Evolutionary conservation across 179 eudicot species (phyloP).

Genomic region (Corrigiola litoralis): DNA sequence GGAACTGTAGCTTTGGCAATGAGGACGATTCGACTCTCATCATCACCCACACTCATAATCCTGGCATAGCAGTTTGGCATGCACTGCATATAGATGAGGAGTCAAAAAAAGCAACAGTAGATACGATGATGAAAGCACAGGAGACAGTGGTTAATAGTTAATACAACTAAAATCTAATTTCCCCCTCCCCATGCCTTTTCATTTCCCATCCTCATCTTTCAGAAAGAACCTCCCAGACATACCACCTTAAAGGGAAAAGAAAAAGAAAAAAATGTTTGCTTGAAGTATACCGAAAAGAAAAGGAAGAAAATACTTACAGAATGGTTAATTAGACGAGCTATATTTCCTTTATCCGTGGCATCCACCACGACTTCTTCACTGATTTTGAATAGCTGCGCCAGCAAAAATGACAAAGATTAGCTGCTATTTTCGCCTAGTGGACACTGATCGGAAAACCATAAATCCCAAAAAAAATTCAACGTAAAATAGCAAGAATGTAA

Average conservation of each 20-base stretch:
- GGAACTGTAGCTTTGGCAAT: slow-evolving; percentile 82
- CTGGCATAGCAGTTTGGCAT: slow-evolving; percentile 98
- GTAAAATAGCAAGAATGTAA: too few species aligned
- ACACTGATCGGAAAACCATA: too few species aligned
- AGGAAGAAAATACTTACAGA: slow-evolving; percentile 45
- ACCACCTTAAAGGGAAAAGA: neutral
- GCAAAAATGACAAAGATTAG: neutral
- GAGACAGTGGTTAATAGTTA: too few species aligned
- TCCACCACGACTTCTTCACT: slow-evolving; percentile 97
- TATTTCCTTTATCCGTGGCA: slow-evolving; percentile 91
- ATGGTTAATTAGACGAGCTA: slow-evolving; percentile 93
- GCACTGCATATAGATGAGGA: too few species aligned
- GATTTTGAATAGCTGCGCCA: slow-evolving; percentile 80
- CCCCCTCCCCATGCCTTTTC: neutral
- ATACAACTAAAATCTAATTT: too few species aligned
- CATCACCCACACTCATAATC: slow-evolving; percentile 95
- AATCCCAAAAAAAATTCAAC: too few species aligned
- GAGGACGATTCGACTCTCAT: slow-evolving; percentile 94
- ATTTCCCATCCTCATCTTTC: neutral
- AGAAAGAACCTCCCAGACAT: neutral
- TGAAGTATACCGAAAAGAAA: neutral
- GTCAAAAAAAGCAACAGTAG: too few species aligned
- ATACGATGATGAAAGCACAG: neutral
- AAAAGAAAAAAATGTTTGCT: neutral
- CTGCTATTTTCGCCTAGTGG: too few species aligned